Percentiles rank a stretch among this genome's conserved stretches.
phyloP scores from a whole-genome alignment of 2,329 filamentous ascomycete species.

The Aspergillus fumigatiaffinis region DNA sequence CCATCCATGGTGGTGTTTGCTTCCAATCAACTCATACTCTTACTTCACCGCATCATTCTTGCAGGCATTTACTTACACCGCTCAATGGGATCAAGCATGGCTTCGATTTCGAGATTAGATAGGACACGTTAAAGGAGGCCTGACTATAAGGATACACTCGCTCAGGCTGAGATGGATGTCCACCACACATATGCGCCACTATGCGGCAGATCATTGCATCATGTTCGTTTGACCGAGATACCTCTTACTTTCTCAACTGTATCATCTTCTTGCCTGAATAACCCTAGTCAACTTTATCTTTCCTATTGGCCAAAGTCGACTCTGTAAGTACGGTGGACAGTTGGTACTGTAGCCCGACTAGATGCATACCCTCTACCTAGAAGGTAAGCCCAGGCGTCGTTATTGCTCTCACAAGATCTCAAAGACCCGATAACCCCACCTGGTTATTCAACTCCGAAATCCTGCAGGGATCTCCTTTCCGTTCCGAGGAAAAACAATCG shows the following conservation, averaged over 20 bases:
- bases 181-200: neutral
- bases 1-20: neutral
- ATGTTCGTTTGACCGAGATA: neutral
- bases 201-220: neutral
- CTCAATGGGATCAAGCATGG: neutral
- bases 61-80: neutral
- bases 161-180: neutral
- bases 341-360: neutral
- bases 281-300: neutral
- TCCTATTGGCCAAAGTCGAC: neutral
- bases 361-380: neutral
- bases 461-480: neutral
- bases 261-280: neutral
- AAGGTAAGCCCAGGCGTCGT: neutral
- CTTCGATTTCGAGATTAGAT: neutral
- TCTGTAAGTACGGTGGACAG: neutral
- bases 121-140: neutral
- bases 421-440: neutral
- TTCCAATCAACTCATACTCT: neutral
- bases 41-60: neutral
- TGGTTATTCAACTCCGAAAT: neutral
- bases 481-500: neutral
- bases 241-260: neutral
- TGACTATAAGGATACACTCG: neutral
- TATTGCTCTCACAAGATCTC: neutral